Base-by-base conservation (phyloP, 2,329 filamentous ascomycete genomes). In the Geosmithia putterillii region DNA sequence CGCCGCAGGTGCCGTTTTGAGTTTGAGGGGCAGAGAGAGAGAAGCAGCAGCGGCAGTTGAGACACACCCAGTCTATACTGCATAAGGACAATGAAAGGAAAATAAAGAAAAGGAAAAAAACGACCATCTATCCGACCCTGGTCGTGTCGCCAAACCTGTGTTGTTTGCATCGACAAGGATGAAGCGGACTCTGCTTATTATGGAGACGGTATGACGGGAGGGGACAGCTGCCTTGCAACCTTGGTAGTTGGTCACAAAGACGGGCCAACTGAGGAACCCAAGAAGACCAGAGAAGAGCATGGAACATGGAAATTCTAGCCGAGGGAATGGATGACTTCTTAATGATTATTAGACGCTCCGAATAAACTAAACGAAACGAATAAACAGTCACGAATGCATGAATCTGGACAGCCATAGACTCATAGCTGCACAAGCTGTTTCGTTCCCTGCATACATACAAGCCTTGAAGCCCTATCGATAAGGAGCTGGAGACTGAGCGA, bases 1-100 rank as follows among this genome's bases (percentile, higher is more conserved):
- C 81, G 44, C 80, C 80, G 14, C 73, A 77, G 52, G 70, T 61
- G 37, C 63, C 67, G 2, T 63, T 66, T 49, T 69, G 53, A 57
- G 36, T n/a, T 17, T 37, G 15, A n/a, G 35, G 23, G 10, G 15
- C 10, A 14, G 10, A 14, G 10, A 8, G 9, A 21, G 19, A 14
- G 19, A 5, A 9, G 10, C 19, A 14, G 18, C 19, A 14, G 28
- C 4, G 28, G 15, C 15, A 14, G 6, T 12, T 32, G 5, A 14
- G 10, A 32, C 6, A n/a, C n/a, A n/a, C n/a, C n/a, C n/a, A n/a
- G n/a, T n/a, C n/a, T n/a, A n/a, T n/a, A n/a, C n/a, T n/a, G n/a
- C n/a, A n/a, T n/a, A n/a, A n/a, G n/a, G n/a, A n/a, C n/a, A n/a
- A 7, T 32, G 5, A 32, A 4, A 14, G 23, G 23, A 6, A 25